Evolutionary conservation across 2,329 filamentous ascomycete genomes (phyloP).

Genomic region (Diplocarpon rosae): DNA sequence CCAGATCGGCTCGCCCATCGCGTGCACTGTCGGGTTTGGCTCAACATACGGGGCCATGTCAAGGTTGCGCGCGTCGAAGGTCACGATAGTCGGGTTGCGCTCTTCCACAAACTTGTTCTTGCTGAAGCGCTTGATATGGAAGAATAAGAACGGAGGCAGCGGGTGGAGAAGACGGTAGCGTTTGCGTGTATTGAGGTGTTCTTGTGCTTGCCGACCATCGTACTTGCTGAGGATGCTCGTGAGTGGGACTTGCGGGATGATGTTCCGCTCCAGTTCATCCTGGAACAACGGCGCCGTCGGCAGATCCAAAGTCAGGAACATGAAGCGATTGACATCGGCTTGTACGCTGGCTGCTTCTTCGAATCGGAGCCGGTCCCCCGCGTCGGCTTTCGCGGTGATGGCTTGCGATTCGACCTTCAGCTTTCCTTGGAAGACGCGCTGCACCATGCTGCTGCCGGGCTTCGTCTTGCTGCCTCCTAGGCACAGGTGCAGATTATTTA

Average conservation of each 20-base stretch:
- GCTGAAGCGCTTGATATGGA: slow-evolving; percentile 96
- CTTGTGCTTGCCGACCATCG: slow-evolving; percentile 77
- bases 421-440: slow-evolving; percentile 86
- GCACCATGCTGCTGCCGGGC: slow-evolving; percentile 74
- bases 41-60: slow-evolving; percentile 89
- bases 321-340: slow-evolving; percentile 66
- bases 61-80: slow-evolving; percentile 75
- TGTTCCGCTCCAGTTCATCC: slow-evolving; percentile 86
- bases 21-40: slow-evolving; percentile 62
- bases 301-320: slow-evolving; percentile 87
- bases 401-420: slow-evolving; percentile 88
- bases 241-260: slow-evolving; percentile 86
- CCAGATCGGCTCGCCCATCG: slow-evolving; percentile 71
- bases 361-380: slow-evolving; percentile 78
- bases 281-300: slow-evolving; percentile 91
- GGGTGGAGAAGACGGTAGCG: slow-evolving; percentile 85
- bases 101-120: slow-evolving; percentile 95
- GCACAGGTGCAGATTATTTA: slow-evolving; percentile 88
- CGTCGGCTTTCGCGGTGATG: slow-evolving; percentile 84
- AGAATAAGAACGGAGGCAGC: slow-evolving; percentile 78
- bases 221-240: slow-evolving; percentile 82
- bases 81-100: slow-evolving; percentile 96
- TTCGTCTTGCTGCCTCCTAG: slow-evolving; percentile 84
- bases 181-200: slow-evolving; percentile 78
- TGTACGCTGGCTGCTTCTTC: slow-evolving; percentile 80